Evolutionary conservation across 768 basidiomycete genomes (phyloP), one percentile per base, ranked within the genome.

Genomic region (Amanita muscaria): DNA sequence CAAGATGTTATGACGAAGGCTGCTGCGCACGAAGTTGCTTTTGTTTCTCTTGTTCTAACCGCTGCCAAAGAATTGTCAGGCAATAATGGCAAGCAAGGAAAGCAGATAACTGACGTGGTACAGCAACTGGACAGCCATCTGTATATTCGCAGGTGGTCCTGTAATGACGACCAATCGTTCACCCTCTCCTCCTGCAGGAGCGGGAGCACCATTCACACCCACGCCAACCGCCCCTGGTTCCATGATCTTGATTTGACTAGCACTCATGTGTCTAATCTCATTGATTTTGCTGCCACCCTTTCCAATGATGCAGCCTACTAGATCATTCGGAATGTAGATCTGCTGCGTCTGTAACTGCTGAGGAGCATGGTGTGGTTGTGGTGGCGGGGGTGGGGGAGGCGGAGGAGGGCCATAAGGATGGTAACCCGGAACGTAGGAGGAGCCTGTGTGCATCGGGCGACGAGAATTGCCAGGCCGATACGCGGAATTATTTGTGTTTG

Each of bases 221-320:
- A 76, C 74, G 21, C 77, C 79, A 5, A 73, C 73, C 9, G 88
- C 88, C 40, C 91, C 92, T 25, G 94, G 92, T 55, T 99, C 96
- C 84, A 94, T 96, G 43, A 99, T 97, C 66, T 96, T 91, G 64
- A 99, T 97, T 56, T 92, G 84, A 62, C 92, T 94, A 21, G 85
- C 85, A 51, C 89, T 93, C 78, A 90, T 86, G 52, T 90, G 82
- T 53, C 96, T 76, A 51, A 99, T 96, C 66, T 99, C 96, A 57
- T 98, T 98, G 70, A 99, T 99, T 67, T 98, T 99, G 60, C 84
- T 82, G 8, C 96, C 96, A 15, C 89, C 94, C 63, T 98, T 98
- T 33, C 96, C 96, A 54, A 99, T 99, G 65, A 99, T 91, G 51
- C 87, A 89, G 9, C 90, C 94, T 18, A 99, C 96, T 21, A 98